Evolutionary conservation across 495 filamentous ascomycete genomes (phyloP).

Genomic region (Podospora pseudopauciseta): DNA sequence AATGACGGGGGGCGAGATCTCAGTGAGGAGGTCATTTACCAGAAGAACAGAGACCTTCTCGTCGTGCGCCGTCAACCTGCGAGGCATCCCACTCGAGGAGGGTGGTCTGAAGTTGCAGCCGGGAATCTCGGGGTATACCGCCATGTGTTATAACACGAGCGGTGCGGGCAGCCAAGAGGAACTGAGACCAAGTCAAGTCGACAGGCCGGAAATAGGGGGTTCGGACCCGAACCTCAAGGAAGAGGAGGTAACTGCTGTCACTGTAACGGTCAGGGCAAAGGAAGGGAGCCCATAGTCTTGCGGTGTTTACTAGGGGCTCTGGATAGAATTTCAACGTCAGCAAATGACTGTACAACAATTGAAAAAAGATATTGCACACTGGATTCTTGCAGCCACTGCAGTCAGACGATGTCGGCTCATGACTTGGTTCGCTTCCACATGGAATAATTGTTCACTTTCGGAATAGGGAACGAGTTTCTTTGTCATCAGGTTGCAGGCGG

Average conservation of each 20-base stretch:
- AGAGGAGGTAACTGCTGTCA: background rate
- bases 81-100: background rate
- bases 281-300: background rate
- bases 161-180: conserved; percentile 11
- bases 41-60: conserved; percentile 2
- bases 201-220: background rate
- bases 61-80: background rate
- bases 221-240: background rate
- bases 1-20: conserved; percentile 4
- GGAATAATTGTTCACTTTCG: background rate
- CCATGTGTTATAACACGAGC: conserved; percentile 17
- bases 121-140: conserved; percentile 7
- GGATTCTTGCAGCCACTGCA: background rate
- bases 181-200: background rate
- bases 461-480: background rate
- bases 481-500: background rate
- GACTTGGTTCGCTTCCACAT: background rate
- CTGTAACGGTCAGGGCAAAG: background rate
- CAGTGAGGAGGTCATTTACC: conserved; percentile 16
- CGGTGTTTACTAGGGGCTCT: background rate
- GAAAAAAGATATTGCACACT: background rate
- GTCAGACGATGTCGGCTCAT: background rate
- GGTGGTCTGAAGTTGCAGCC: conserved; percentile 13
- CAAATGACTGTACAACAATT: background rate
- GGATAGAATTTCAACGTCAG: background rate